phyloP scores from a whole-genome alignment of 768 basidiomycete genomes.

The Peribolospora baueri region DNA sequence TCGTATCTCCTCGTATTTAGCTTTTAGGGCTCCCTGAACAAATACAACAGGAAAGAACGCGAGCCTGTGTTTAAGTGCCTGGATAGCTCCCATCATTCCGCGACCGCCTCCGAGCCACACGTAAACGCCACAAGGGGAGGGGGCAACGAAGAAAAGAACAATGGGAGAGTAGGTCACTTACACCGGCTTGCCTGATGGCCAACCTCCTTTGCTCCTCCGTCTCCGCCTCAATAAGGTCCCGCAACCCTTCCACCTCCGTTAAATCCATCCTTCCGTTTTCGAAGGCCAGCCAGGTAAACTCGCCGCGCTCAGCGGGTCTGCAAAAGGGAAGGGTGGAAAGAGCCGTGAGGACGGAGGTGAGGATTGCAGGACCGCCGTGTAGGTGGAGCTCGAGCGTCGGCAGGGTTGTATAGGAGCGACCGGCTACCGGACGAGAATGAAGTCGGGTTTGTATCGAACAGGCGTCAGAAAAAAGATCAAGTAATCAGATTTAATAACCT shows the following conservation, averaged over 20 bases:
- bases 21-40: constrained; percentile 35
- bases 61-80: not conserved
- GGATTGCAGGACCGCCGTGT: constrained; percentile 62
- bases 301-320: constrained; percentile 60
- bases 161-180: constrained; percentile 20
- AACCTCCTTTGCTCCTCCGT: constrained; percentile 56
- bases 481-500: not conserved
- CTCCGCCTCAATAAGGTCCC: constrained; percentile 68
- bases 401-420: constrained; percentile 60
- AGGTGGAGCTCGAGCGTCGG: constrained; percentile 62
- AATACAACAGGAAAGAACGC: not conserved
- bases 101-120: not conserved
- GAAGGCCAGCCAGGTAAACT: constrained; percentile 69
- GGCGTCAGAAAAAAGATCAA: not conserved
- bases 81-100: constrained; percentile 4
- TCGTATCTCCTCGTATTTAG: constrained; percentile 39
- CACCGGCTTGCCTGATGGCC: constrained; percentile 43
- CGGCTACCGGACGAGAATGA: constrained; percentile 24
- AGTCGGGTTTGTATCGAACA: not conserved
- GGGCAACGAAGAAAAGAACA: not conserved
- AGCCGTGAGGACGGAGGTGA: constrained; percentile 41
- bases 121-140: not conserved
- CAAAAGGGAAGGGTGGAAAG: constrained; percentile 34
- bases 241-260: constrained; percentile 68
- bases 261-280: constrained; percentile 56